These are phyloP conservation scores for Penicillium manginii DNA, from an alignment of 495 filamentous ascomycete species.

Conservation along the genomic window DNA sequence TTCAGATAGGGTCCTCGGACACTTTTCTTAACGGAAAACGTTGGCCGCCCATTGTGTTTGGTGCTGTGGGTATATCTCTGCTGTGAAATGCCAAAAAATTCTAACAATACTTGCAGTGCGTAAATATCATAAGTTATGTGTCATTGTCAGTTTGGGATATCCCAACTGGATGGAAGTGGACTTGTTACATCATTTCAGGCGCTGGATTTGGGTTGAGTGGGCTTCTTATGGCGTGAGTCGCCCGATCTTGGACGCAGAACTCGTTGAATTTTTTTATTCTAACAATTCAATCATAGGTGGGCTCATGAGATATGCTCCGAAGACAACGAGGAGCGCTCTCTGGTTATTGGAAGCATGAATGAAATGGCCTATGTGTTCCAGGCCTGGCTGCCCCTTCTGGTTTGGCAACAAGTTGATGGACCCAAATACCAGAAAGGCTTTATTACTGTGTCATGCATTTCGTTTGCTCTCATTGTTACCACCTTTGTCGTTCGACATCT, in stretches of 20 bases:
- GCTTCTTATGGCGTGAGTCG: conserved; percentile 45
- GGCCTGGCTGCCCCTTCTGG: conserved; percentile 52
- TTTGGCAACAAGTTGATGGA: conserved; percentile 57
- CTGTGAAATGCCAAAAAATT: background rate
- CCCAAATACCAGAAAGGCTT: conserved; percentile 53
- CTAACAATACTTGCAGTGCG: conserved; percentile 23
- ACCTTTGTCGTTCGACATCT: conserved; percentile 33
- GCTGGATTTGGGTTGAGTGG: conserved; percentile 45
- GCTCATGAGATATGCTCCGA: conserved; percentile 54
- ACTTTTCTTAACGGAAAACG: conserved; percentile 55
- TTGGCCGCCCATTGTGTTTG: conserved; percentile 59
- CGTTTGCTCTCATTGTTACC: conserved; percentile 34
- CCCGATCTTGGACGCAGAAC: background rate
- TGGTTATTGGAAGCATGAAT: conserved; percentile 55
- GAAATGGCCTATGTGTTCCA: conserved; percentile 53
- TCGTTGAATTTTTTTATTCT: conserved; percentile 2
- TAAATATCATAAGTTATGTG: conserved; percentile 44
- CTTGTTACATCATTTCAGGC: conserved; percentile 45
- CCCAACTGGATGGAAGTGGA: conserved; percentile 48
- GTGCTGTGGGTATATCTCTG: conserved; percentile 35
- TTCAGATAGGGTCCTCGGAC: conserved; percentile 48
- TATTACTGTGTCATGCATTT: conserved; percentile 44
- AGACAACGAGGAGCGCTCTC: conserved; percentile 55
- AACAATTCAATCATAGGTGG: conserved; percentile 38
- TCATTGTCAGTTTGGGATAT: conserved; percentile 51